A percentile compares a stretch with the other conserved stretches of the same genome.
phyloP scores from a whole-genome alignment of 2,329 filamentous ascomycete species.

The Apiospora malaysiana region DNA sequence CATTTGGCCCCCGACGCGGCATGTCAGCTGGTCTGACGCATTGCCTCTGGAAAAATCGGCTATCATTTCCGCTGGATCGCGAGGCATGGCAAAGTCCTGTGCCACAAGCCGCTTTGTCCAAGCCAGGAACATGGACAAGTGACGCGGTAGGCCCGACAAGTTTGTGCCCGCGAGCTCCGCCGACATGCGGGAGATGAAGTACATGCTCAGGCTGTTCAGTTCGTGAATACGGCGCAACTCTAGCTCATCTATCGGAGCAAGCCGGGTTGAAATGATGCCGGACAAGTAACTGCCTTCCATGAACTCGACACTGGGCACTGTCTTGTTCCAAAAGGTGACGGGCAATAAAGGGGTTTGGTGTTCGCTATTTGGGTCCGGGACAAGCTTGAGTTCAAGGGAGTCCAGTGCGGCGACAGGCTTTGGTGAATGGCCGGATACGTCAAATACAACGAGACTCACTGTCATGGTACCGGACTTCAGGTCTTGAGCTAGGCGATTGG shows the following conservation, averaged over 20 bases:
- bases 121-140: not conserved
- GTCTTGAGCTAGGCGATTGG: not conserved
- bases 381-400: not conserved
- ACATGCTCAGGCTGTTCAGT: not conserved
- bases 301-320: not conserved
- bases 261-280: not conserved
- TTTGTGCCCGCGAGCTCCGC: not conserved
- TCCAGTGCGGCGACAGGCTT: not conserved
- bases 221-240: not conserved
- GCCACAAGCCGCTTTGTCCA: not conserved
- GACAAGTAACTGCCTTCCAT: not conserved
- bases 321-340: not conserved
- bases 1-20: not conserved
- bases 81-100: not conserved
- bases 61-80: not conserved
- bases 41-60: not conserved
- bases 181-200: not conserved
- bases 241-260: not conserved
- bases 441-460: not conserved
- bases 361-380: not conserved
- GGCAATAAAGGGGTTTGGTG: not conserved
- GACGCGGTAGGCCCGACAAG: not conserved
- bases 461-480: not conserved
- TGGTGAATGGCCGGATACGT: not conserved
- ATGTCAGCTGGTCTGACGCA: not conserved